Evolutionary conservation across 2,329 filamentous ascomycete species (phyloP).

Genomic region (Zarea fungicola): DNA sequence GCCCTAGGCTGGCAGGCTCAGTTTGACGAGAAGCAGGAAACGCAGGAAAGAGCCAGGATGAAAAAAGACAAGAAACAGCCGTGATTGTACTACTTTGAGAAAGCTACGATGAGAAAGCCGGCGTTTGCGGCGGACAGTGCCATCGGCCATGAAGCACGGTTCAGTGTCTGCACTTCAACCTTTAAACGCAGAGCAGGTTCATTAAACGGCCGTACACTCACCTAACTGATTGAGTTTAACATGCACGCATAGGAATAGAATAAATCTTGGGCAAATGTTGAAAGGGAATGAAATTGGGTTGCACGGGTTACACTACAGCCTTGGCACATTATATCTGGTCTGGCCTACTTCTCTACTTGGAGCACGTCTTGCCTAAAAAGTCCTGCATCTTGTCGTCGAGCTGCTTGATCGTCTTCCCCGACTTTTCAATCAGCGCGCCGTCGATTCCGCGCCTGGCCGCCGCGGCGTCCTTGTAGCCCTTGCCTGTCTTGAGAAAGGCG

Average conservation of each 20-base stretch:
- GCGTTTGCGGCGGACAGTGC: no score
- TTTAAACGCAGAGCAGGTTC: no score
- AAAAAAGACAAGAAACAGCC: not conserved
- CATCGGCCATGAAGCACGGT: no score
- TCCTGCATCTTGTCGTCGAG: slow-evolving; percentile 12
- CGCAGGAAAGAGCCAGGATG: not conserved
- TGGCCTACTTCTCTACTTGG: slow-evolving; percentile 1
- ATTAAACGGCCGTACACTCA: no score
- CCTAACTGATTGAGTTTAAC: no score
- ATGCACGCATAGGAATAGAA: not conserved
- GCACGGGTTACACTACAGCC: not conserved
- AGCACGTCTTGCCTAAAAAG: slow-evolving; percentile 8
- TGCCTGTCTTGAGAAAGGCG: not conserved
- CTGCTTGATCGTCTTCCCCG: slow-evolving; percentile 8
- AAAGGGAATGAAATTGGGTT: not conserved
- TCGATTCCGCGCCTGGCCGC: not conserved
- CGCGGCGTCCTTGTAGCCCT: not conserved
- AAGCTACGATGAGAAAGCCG: not conserved
- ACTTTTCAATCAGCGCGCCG: slow-evolving; percentile 2
- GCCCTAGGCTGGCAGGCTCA: slow-evolving; percentile 5
- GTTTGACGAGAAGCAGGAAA: not conserved
- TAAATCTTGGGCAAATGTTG: not conserved
- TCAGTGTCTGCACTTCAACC: no score
- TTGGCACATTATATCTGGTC: not conserved
- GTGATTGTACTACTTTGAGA: not conserved